Evolutionary conservation across 768 basidiomycete species (phyloP), one percentile per base, ranked within the genome.

Genomic region (Psilocybe sp.): DNA sequence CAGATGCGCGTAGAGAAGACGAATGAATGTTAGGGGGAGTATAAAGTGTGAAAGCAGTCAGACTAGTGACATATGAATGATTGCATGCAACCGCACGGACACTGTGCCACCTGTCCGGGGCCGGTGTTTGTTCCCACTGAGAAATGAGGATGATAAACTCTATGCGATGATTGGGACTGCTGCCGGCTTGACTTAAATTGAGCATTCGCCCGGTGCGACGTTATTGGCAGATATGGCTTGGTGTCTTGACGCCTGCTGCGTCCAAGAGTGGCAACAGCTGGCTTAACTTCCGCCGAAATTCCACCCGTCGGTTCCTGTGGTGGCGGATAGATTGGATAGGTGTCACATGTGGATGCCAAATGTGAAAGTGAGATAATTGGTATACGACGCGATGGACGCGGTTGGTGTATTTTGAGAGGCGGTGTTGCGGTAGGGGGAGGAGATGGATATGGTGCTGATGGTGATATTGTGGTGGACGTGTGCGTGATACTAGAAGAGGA

Each of bases 371-470:
- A 71, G 12, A 75, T 62, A 52, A 75, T 77, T 34, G 73, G 72
- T 59, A 77, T 75, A 40, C 62, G 68, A 47, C 74, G 71, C 40
- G 64, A 71, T 49, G 75, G 75, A 39, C 74, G 74, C 39, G 75
- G 75, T 55, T 77, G 75, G 61, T 72, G 72, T 28, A 77, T 60
- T 46, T 69, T 66, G 46, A 74, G 63, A 20, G 67, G 65, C 36
- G 39, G 31, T 10, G 51, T 52, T 20, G 46, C 45, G 20, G 61
- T 59, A 46, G 54, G 53, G 19, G 56, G 56, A 36, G 56, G 48
- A 47, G 59, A 49, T 28, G 61, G 62, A 20, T 55, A 50, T 38
- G 59, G 37, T 35, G 54, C 49, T 38, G 46, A 41, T 40, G 52
- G 15, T 49, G 53, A 50, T 28, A 54, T 39, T 5, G 52, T 46